These are phyloP conservation scores for Colletotrichum sp. DNA, from an alignment of 2,329 filamentous ascomycete species.

Conservation along the genomic window DNA sequence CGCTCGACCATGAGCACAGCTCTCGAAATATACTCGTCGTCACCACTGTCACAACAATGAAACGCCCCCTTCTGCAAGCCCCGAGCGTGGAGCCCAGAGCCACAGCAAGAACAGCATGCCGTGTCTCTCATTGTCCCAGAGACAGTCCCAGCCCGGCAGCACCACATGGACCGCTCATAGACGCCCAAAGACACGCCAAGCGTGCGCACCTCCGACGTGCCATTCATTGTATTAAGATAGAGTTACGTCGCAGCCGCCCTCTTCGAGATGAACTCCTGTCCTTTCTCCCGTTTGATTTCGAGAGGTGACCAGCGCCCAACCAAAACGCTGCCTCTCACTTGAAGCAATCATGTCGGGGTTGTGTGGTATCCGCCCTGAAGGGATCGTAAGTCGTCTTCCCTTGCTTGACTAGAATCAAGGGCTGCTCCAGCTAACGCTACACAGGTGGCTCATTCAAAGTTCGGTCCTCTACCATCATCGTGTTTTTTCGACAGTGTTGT, in stretches of 20 bases:
- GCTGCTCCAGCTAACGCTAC: neutral
- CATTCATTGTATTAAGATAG: constrained; percentile 17
- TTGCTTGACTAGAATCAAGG: neutral
- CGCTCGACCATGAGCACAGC: constrained; percentile 17
- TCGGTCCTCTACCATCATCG: constrained; percentile 26
- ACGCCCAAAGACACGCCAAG: constrained; percentile 8
- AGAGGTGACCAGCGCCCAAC: constrained; percentile 2
- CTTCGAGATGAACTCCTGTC: constrained; percentile 12
- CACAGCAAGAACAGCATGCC: neutral
- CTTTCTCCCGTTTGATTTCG: constrained; percentile 9
- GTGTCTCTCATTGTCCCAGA: neutral
- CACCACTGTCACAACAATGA: constrained; percentile 20
- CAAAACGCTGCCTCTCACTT: neutral
- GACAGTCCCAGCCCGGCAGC: neutral
- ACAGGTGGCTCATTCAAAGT: constrained; percentile 8
- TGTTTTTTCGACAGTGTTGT: constrained; percentile 31
- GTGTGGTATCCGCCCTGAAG: constrained; percentile 20
- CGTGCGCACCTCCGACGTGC: constrained; percentile 8
- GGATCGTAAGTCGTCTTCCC: constrained; percentile 7
- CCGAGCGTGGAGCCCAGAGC: constrained; percentile 17
- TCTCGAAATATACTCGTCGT: constrained; percentile 18
- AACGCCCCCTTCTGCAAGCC: constrained; percentile 20
- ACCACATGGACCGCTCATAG: constrained; percentile 6
- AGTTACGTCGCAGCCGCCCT: constrained; percentile 15
- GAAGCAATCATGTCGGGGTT: constrained; percentile 17